Conservation (phyloP, 495 filamentous ascomycete genomes). For the Aspergillus egyptiacus region DNA sequence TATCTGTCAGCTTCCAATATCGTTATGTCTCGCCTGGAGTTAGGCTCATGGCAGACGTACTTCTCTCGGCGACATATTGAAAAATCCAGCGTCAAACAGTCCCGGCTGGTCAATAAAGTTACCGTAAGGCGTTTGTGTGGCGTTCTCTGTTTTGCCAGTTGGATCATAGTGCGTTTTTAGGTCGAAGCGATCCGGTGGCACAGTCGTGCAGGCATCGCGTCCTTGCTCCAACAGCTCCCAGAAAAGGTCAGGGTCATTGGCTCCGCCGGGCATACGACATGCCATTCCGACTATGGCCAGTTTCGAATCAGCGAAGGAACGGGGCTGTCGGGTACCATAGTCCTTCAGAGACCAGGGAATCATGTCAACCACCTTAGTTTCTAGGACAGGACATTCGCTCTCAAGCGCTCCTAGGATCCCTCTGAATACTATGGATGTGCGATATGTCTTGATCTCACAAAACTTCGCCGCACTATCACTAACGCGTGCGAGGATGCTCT, state of each 20-base stretch:
- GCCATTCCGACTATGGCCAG: conserved; percentile 55
- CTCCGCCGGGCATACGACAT: conserved; percentile 46
- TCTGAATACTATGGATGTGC: conserved; percentile 1
- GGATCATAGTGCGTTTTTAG: conserved; percentile 38
- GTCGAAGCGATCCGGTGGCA: conserved; percentile 42
- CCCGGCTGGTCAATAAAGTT: conserved; percentile 31
- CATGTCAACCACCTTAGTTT: not conserved
- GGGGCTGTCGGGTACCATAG: conserved; percentile 1
- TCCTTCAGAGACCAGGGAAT: conserved; percentile 1
- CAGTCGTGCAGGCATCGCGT: conserved; percentile 28
- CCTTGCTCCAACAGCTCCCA: conserved; percentile 40
- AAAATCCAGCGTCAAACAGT: conserved; percentile 31
- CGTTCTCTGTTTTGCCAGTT: conserved; percentile 31
- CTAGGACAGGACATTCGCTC: not conserved
- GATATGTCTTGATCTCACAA: not conserved
- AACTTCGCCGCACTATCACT: not conserved
- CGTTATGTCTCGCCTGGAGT: not conserved
- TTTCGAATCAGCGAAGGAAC: conserved; percentile 6
- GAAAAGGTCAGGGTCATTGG: conserved; percentile 13
- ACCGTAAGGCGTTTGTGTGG: conserved; percentile 31
- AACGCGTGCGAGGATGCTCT: not conserved
- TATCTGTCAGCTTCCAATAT: not conserved
- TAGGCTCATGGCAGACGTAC: not conserved
- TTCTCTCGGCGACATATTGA: conserved; percentile 28
- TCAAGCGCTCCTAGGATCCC: not conserved